Base-by-base conservation (phyloP, 257 asterid species). In the Scutellaria minor region DNA sequence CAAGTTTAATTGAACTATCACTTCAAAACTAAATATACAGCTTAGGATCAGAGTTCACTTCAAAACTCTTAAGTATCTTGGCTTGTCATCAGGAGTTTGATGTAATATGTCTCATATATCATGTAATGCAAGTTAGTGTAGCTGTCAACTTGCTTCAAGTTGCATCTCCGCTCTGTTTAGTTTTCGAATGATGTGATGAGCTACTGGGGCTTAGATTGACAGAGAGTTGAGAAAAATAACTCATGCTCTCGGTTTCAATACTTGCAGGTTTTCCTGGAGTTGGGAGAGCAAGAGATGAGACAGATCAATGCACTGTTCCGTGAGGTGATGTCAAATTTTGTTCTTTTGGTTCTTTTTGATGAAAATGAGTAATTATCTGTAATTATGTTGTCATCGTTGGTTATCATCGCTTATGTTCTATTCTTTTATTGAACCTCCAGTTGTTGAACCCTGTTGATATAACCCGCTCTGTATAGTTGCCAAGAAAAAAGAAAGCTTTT, bases 201-300 rank as follows among this genome's bases (percentile, higher is more conserved):
- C 48, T 74, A 39, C 35, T 44, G 41, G 77, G 58, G 68, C 52
- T 71, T 35, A 39, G 76, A 70, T 75, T 42, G 55, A 51, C 66
- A 61, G 67, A 57, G 50, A 66, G 42, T 42, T 48, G 41, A 55
- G 56, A 39, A 62, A 76, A 57, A 35, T 40, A 50, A 40, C 61
- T 58, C 22, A 12, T 50, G 66, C 45, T 47, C 48, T 52, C 53
- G 70, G 47, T 72, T 66, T 64, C 63, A 13, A 31, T 70, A n/a
- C 52, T 68, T 64, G 39, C 87, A 94, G 97, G 93, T 94, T 70
- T 94, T 94, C 92, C 77, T 94, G 85, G 92, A 91, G 66, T 60
- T 94, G 82, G 89, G 80, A 66, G 95, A 94, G 70, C 76, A 71
- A 82, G 95, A 94, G 68, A 88, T 94, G 97, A 91, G 78, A 78